Percentiles rank a stretch among this genome's conserved stretches.
These are phyloP conservation scores for Didymella glomerata DNA, from an alignment of 2,329 filamentous ascomycete species.

Conservation along the genomic window DNA sequence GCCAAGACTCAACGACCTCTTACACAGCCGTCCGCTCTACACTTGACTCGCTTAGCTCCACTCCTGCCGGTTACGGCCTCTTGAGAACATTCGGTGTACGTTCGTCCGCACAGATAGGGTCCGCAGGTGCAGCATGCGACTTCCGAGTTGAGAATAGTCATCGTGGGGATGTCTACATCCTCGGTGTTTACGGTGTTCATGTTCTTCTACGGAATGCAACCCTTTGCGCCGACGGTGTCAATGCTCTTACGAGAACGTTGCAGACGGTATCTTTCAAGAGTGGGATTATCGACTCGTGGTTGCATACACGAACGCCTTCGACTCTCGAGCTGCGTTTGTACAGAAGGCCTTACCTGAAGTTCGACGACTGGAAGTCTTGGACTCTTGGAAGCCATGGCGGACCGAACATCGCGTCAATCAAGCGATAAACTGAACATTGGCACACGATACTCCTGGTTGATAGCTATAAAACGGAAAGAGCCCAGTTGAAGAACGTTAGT, in stretches of 20 bases:
- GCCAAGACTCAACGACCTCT: conserved; percentile 30
- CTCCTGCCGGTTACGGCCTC: conserved; percentile 20
- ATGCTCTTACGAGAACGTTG: conserved; percentile 25
- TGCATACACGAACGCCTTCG: conserved; percentile 12
- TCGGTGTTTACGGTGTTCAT: conserved; percentile 3
- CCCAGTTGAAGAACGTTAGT: neutral
- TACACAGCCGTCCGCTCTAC: conserved; percentile 7
- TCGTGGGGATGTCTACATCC: conserved; percentile 9
- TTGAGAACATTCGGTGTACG: conserved; percentile 7
- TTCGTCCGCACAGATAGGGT: conserved; percentile 24
- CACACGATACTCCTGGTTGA: neutral
- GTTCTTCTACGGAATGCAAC: neutral
- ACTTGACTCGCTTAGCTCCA: conserved; percentile 18
- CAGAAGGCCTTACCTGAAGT: conserved; percentile 12
- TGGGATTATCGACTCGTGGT: conserved; percentile 4
- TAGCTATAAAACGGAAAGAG: conserved; percentile 3
- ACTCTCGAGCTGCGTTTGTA: conserved; percentile 3
- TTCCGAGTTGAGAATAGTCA: conserved; percentile 10
- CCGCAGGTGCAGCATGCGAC: conserved; percentile 9
- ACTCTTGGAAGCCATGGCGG: conserved; percentile 31
- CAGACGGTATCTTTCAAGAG: conserved; percentile 16
- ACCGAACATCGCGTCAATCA: neutral
- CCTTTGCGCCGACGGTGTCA: conserved; percentile 18
- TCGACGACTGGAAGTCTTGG: conserved; percentile 16
- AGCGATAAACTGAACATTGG: neutral